A percentile compares a stretch with the other conserved stretches of the same genome.
Evolutionary conservation across 1,139 yeast genomes (phyloP).

Genomic region (Geotrichum phurueaensis): DNA sequence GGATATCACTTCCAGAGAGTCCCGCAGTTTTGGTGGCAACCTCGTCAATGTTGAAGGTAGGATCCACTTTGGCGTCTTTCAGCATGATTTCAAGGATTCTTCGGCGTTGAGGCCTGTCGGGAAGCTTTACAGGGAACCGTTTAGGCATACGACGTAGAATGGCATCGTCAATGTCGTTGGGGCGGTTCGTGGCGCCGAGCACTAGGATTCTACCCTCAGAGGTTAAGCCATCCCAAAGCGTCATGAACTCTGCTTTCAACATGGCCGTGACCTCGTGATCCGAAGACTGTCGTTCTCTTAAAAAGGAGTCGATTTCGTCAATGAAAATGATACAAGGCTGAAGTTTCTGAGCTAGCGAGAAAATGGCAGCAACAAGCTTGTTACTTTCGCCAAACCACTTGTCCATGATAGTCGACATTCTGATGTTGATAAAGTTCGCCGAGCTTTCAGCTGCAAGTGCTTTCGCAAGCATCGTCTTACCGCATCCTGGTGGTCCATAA

Average conservation of each 20-base stretch:
- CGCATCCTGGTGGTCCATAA: slow-evolving; percentile 98
- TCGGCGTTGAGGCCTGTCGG: slow-evolving; percentile 60
- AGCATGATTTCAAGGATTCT: slow-evolving; percentile 64
- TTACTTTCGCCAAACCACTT: slow-evolving; percentile 98
- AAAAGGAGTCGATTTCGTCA: slow-evolving; percentile 92
- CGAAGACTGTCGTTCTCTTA: slow-evolving; percentile 73
- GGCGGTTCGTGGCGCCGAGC: slow-evolving; percentile 92
- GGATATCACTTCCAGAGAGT: slow-evolving; percentile 83
- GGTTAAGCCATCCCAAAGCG: slow-evolving; percentile 89
- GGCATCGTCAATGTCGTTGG: slow-evolving; percentile 86
- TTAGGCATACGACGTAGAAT: slow-evolving; percentile 91
- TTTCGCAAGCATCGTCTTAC: slow-evolving; percentile 94
- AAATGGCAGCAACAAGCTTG: slow-evolving; percentile 88
- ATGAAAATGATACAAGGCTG: slow-evolving; percentile 94
- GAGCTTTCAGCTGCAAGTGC: slow-evolving; percentile 91
- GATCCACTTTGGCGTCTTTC: slow-evolving; percentile 51
- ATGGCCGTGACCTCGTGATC: slow-evolving; percentile 97
- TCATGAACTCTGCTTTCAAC: slow-evolving; percentile 95
- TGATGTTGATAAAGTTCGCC: slow-evolving; percentile 83
- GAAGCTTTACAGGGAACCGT: slow-evolving; percentile 73
- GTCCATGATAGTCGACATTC: slow-evolving; percentile 94
- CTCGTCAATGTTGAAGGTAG: slow-evolving; percentile 53
- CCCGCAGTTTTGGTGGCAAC: slow-evolving; percentile 67
- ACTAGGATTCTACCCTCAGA: slow-evolving; percentile 77
- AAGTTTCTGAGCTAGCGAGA: slow-evolving; percentile 80